These are phyloP conservation scores for Paraurostyla sp. DNA, from an alignment of 73 alveolate genomes.

Conservation along the genomic window DNA sequence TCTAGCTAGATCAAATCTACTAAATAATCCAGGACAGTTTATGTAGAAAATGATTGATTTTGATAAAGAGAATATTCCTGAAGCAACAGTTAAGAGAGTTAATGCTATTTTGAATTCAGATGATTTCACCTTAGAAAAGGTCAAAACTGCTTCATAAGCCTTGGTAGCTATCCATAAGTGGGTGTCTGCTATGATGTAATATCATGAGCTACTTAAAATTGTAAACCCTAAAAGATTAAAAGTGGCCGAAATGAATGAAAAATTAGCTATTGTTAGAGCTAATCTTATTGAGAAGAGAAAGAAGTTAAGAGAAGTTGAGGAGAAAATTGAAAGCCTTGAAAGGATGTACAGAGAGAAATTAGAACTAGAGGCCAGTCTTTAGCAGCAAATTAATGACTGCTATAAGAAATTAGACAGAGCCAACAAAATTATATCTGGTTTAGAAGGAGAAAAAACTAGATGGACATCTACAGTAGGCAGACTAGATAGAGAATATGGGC, in stretches of 20 bases:
- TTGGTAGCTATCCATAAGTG: constrained; percentile 79
- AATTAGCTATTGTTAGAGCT: constrained; percentile 72
- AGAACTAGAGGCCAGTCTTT: constrained; percentile 72
- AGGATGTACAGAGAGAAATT: constrained; percentile 77
- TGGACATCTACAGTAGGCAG: constrained; percentile 97
- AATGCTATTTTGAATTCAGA: constrained; percentile 75
- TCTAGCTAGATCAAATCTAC: constrained; percentile 82
- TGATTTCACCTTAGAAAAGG: constrained; percentile 84
- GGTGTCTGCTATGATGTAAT: constrained; percentile 85
- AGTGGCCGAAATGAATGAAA: constrained; percentile 79
- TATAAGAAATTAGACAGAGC: constrained; percentile 98
- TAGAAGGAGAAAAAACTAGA: constrained; percentile 97
- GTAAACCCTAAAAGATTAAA: constrained; percentile 74
- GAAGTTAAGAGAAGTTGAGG: constrained; percentile 88
- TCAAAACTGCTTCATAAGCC: constrained; percentile 86
- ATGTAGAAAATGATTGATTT: constrained; percentile 79
- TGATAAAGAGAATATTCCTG: constrained; percentile 86
- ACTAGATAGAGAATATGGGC: constrained; percentile 84
- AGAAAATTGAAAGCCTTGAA: constrained; percentile 86
- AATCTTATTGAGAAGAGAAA: constrained; percentile 76
- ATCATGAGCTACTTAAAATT: constrained; percentile 77
- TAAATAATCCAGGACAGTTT: constrained; percentile 84
- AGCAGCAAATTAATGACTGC: constrained; percentile 83
- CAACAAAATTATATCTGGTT: constrained; percentile 95
- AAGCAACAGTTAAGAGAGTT: constrained; percentile 79